Base-by-base conservation (phyloP, 1,139 yeast species). In the Tardiomyces depauwii region DNA sequence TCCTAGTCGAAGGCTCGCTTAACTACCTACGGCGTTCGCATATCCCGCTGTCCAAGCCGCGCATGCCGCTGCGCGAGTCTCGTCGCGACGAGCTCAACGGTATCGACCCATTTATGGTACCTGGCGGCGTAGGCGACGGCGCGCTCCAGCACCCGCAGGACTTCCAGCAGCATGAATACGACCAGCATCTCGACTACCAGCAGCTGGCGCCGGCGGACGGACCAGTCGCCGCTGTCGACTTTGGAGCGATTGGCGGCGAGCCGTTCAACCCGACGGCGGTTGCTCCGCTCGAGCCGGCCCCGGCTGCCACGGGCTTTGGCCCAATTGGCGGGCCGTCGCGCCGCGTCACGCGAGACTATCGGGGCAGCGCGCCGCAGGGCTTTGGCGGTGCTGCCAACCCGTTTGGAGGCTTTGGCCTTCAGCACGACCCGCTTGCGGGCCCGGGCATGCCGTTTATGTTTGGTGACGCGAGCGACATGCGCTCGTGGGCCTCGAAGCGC, bases 1-100 rank as follows among this genome's bases (percentile, higher is more conserved):
- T 93, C 63, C 71, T 89, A 44, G 96, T 89, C 30, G 96, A 89
- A 62, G 97, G 97, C n/a, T 79, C 88, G 1, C 70, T 89, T 55
- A 91, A 83, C 50, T 83, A 80, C 56, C 71, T 89, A 52, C 93
- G 83, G 59, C 69, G 83, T 42, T 80, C 86, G 48, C 73, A 78
- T 57, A 80, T 85, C 23, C 88, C 45, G 14, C 42, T 45, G 13
- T 16, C 23, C 28, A 45, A 40, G 21, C 46, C 46, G 18, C 39
- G 39, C 21, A 14, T n/a, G 40, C 39, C 19, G 39, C 13, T 36
- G 19, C 39, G 39, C 10, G 21, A 18, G 11, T 3, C 10, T 13
- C n/a, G 13, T 19, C 39, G 39, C 13, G 13, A n/a, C 39, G 19
- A 16, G 11, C 19, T 36, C 39, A 36, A 36, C 39, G 19, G 19